These are phyloP conservation scores for Cyclostephanos tholiformis DNA, from an alignment of 108 stramenopile genomes.

Conservation along the genomic window DNA sequence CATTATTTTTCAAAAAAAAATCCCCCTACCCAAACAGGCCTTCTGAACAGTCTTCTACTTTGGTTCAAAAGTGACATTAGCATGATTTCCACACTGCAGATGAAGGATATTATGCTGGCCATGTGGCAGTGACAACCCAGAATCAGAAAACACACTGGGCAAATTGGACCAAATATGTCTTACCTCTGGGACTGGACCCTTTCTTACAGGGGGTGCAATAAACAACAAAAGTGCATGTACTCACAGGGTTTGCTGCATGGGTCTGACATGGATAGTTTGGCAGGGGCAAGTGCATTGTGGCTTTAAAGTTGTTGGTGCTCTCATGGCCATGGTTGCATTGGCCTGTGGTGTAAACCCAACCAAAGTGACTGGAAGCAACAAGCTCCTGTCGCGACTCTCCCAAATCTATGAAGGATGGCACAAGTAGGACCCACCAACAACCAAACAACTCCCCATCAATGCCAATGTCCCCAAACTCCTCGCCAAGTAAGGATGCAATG, in stretches of 20 bases:
- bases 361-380: neutral
- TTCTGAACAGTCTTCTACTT: neutral
- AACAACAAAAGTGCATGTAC: neutral
- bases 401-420: slow-evolving; percentile 1
- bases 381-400: neutral
- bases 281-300: neutral
- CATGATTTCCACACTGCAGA: too few species aligned
- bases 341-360: neutral
- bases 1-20: slow-evolving; percentile 6
- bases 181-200: neutral
- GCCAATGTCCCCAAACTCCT: neutral
- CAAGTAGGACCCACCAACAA: neutral
- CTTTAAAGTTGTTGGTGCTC: neutral
- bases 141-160: neutral
- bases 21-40: too few species aligned
- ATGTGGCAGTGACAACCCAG: neutral
- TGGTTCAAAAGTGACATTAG: neutral
- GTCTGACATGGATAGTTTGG: neutral
- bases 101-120: too few species aligned
- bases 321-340: neutral
- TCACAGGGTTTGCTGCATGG: neutral
- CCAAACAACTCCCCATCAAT: too few species aligned
- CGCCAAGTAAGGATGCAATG: neutral
- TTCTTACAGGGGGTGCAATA: too few species aligned
- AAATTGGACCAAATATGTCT: neutral